Conservation (phyloP, 768 basidiomycete species). For the Russula compacta region DNA sequence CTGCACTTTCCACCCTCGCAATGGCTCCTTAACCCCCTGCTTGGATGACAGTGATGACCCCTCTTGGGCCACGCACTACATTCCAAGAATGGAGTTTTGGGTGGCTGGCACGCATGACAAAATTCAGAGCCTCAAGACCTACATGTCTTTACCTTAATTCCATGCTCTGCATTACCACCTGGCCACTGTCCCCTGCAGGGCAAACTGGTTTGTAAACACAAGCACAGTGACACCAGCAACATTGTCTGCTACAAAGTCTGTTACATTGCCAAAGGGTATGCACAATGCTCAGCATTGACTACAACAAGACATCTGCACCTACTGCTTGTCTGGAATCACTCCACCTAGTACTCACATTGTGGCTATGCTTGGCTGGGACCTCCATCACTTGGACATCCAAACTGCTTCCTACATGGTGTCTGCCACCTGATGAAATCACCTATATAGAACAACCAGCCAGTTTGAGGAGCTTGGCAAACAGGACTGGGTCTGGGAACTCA, state of each 20-base stretch:
- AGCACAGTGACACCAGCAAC: neutral
- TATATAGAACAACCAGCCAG: neutral
- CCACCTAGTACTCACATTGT: neutral
- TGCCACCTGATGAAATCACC: neutral
- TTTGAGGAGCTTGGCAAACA: neutral
- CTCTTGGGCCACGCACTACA: neutral
- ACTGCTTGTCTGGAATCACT: neutral
- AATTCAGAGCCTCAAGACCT: neutral
- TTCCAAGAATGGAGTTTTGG: neutral
- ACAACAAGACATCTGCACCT: neutral
- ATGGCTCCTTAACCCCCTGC: too few relatives aligned
- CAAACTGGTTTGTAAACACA: neutral
- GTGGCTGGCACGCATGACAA: neutral
- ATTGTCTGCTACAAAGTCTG: neutral
- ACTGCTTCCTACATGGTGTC: neutral
- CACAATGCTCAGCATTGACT: neutral
- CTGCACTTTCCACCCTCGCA: too few relatives aligned
- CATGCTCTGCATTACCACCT: neutral
- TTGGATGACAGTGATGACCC: too few relatives aligned
- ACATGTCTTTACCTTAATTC: neutral
- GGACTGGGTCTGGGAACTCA: neutral
- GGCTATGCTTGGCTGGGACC: neutral
- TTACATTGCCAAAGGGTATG: neutral
- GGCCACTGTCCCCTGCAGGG: neutral
- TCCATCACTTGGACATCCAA: neutral